Base-by-base conservation (phyloP, 176 grass and related monocot genomes). In the Bothriochloa decipiens region DNA sequence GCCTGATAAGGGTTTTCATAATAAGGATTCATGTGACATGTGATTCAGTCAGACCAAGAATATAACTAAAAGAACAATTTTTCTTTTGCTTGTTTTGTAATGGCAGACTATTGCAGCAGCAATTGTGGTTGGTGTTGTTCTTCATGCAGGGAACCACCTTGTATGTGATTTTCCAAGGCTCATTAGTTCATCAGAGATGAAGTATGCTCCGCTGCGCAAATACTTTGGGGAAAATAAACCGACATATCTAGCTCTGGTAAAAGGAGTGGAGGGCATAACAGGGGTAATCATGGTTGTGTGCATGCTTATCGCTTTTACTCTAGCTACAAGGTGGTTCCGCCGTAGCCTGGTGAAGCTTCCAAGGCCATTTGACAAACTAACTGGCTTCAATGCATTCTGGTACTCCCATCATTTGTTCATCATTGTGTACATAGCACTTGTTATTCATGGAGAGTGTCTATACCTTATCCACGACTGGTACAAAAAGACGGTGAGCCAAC, bases 321-420 rank as follows among this genome's bases (percentile, higher is more conserved):
- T 98, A 40, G 96, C 96, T 53, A 93, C 93, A n/a, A 88, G 91
- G 80, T 95, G 96, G 96, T 98, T 98, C 79, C 89, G 96, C 46
- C 87, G 93, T 89, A 98, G 91, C 84, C 72, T 95, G 28, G 85
- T 93, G 65, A 89, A 93, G 80, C 83, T 98, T 82, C 96, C 96
- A 17, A 95, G 79, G 85, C 96, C 96, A 74, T 91, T 98, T 83
- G 93, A 98, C 79, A 92, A 89, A 81, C 62, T 98, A 64, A 95
- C 91, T 68, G 96, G 96, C 61, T 98, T 98, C 91, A 98, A 98
- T 68, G 91, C 96, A 43, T 98, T 98, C 86, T 98, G 96, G 96
- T 98, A 98, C 74, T 98, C 96, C 3, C 96, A 98, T 84, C 96
- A 98, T 88, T 72, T 98, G 80, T 93, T 98, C 61, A 87, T 85